These are phyloP conservation scores for Penicillium sp. DNA, from an alignment of 2,329 filamentous ascomycete species.

Conservation along the genomic window DNA sequence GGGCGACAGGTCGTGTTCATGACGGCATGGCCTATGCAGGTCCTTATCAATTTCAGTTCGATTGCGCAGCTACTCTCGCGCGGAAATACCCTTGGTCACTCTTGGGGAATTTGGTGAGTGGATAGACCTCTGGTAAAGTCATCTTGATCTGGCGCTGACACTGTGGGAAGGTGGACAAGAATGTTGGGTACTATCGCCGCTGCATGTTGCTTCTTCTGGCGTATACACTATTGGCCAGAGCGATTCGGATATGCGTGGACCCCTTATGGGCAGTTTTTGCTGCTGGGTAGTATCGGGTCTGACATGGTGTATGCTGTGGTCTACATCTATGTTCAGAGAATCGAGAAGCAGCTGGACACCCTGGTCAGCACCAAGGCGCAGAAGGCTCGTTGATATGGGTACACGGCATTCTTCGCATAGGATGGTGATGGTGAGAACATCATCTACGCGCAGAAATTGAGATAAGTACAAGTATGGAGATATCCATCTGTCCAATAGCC, in stretches of 20 bases:
- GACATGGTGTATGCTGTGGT: background rate
- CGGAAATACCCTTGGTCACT: background rate
- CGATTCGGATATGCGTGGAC: background rate
- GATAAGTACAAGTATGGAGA: background rate
- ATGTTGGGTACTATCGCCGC: background rate
- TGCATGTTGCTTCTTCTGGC: background rate
- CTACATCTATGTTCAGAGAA: background rate
- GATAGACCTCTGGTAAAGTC: background rate
- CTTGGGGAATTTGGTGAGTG: background rate
- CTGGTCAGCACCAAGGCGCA: background rate
- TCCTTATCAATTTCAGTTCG: background rate
- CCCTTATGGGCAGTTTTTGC: background rate
- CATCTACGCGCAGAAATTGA: background rate
- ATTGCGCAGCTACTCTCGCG: background rate
- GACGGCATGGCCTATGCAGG: background rate
- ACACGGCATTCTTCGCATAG: background rate
- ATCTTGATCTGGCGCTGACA: background rate
- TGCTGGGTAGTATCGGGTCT: background rate
- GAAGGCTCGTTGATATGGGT: background rate
- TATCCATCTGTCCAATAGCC: background rate
- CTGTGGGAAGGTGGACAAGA: background rate
- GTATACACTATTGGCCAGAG: background rate
- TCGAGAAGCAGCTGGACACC: background rate
- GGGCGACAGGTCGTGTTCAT: background rate
- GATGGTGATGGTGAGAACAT: background rate